phyloP scores from a whole-genome alignment of 2,329 filamentous ascomycete species.

The Aspergillus caelatus region DNA sequence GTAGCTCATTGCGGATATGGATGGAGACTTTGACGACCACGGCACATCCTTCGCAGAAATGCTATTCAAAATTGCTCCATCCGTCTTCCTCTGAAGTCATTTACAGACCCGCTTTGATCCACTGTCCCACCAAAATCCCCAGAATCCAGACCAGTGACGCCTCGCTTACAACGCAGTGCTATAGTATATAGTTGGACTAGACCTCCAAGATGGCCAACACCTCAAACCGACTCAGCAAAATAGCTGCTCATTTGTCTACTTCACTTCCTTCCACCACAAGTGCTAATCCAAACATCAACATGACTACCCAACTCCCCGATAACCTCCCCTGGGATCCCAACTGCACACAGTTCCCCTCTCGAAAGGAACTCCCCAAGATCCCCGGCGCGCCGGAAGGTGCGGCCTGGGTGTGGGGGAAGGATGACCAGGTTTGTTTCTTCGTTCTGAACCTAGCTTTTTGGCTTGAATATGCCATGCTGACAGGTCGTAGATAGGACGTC shows the following conservation, averaged over 20 bases:
- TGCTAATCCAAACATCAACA: neutral
- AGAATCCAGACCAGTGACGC: neutral
- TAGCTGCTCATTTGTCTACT: neutral
- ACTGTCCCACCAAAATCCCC: neutral
- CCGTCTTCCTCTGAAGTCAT: neutral
- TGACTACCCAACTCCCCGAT: conserved; percentile 28
- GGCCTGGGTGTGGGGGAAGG: conserved; percentile 63
- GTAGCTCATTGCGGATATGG: neutral
- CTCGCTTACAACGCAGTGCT: neutral
- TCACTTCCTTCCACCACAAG: neutral
- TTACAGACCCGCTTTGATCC: neutral
- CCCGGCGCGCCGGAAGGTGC: conserved; percentile 57
- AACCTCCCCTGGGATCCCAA: conserved; percentile 58
- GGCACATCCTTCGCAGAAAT: neutral
- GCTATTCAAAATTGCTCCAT: neutral
- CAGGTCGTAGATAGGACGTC: conserved; percentile 38
- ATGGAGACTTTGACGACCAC: neutral
- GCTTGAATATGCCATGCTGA: neutral
- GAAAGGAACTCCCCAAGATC: conserved; percentile 56
- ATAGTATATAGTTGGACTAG: neutral
- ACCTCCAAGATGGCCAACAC: conserved; percentile 7
- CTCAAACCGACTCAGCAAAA: conserved; percentile 2
- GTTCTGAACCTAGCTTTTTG: neutral
- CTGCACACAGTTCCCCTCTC: conserved; percentile 54
- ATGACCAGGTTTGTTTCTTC: conserved; percentile 49